Conservation (phyloP, 1,139 yeast species). For the Saccharomyces hybrid region DNA sequence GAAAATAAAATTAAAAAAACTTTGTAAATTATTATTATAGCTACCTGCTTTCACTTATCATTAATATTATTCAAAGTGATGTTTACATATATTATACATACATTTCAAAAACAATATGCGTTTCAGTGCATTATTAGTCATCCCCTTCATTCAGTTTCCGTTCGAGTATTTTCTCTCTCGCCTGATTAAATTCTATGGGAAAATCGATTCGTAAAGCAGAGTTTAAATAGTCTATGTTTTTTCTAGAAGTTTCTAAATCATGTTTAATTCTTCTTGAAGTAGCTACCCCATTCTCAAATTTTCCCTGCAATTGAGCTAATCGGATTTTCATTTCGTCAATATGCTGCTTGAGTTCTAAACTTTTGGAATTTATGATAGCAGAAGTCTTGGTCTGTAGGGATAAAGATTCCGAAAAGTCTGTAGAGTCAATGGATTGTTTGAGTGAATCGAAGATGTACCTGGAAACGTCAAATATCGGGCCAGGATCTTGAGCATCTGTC, state of each 20-base stretch:
- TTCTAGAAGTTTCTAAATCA: slow-evolving; percentile 16
- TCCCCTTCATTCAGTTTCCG: slow-evolving; percentile 15
- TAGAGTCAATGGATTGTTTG: slow-evolving; percentile 21
- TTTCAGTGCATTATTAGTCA: background rate
- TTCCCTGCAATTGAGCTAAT: slow-evolving; percentile 13
- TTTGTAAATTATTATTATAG: background rate
- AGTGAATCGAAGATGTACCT: slow-evolving; percentile 26
- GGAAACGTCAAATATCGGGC: slow-evolving; percentile 27
- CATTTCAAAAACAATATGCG: background rate
- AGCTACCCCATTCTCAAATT: slow-evolving; percentile 20
- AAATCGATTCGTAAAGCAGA: slow-evolving; percentile 17
- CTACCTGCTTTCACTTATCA: background rate
- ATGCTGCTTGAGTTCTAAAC: slow-evolving; percentile 25
- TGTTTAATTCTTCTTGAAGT: slow-evolving; percentile 17
- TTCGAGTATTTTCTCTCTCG: slow-evolving; percentile 26
- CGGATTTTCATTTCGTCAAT: slow-evolving; percentile 18
- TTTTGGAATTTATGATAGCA: slow-evolving; percentile 28
- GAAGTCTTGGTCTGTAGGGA: slow-evolving; percentile 30
- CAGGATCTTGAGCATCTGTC: slow-evolving; percentile 20
- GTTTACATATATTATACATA: background rate
- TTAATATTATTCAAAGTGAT: background rate
- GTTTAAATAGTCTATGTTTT: slow-evolving; percentile 17
- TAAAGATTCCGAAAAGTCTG: slow-evolving; percentile 28
- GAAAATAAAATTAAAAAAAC: background rate
- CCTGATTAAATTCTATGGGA: slow-evolving; percentile 30